These are phyloP conservation scores for Skeletonema grethae DNA, from an alignment of 108 stramenopile genomes.

Conservation along the genomic window DNA sequence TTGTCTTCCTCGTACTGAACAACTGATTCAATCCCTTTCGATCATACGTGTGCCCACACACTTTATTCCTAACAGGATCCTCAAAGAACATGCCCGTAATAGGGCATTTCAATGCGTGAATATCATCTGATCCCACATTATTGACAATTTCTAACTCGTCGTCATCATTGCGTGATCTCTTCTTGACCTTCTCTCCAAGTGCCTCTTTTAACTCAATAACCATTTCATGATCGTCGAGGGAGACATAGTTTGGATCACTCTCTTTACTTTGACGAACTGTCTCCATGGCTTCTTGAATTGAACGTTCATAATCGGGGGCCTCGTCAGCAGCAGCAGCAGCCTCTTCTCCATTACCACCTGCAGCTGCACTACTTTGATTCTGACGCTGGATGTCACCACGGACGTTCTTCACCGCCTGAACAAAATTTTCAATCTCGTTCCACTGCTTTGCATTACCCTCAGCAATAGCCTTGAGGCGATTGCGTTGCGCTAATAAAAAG, in stretches of 20 bases:
- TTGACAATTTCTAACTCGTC: constrained; percentile 41
- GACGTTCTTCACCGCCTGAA: constrained; percentile 44
- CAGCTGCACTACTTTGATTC: constrained; percentile 9
- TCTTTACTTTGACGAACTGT: constrained; percentile 20
- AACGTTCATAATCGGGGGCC: constrained; percentile 44
- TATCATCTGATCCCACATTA: constrained; percentile 18
- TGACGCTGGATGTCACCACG: constrained; percentile 27
- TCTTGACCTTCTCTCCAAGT: constrained; percentile 45
- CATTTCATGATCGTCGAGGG: constrained; percentile 27
- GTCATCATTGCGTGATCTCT: constrained; percentile 36
- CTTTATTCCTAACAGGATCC: constrained; percentile 67
- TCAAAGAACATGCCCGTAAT: constrained; percentile 59
- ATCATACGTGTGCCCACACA: constrained; percentile 68
- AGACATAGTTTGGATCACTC: constrained; percentile 8
- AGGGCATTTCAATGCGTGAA: constrained; percentile 61
- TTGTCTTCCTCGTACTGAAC: constrained; percentile 30
- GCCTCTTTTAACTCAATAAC: constrained; percentile 15
- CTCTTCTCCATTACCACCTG: not conserved
- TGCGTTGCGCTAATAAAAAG: constrained; percentile 41
- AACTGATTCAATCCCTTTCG: constrained; percentile 51
- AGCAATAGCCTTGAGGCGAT: constrained; percentile 51
- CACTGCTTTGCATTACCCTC: constrained; percentile 52
- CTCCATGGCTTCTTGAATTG: constrained; percentile 38
- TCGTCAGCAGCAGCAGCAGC: constrained; percentile 12
- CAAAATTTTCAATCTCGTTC: constrained; percentile 49